Base-by-base conservation (phyloP, 75 land plant genomes). In the Chamaecyparis obtusa region DNA sequence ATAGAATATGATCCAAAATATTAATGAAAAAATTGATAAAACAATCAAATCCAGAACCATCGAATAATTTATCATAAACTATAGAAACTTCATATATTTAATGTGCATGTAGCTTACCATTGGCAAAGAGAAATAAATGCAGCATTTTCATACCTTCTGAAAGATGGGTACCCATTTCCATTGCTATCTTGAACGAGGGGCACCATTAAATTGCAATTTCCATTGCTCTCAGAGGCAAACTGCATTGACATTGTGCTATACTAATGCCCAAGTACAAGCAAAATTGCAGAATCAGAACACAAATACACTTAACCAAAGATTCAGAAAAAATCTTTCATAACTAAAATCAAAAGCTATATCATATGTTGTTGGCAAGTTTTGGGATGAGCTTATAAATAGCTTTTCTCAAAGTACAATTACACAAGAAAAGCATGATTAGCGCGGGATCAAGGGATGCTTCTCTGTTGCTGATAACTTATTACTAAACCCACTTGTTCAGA, bases 131-230 rank as follows among this genome's bases (percentile, higher is more conserved):
- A 37, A 78, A 37, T 78, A 51, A 21, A 37, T 78, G 27, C 81
- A 78, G 3, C 21, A 24, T n/a, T 13, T 43, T 81, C 49, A 44
- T 81, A 81, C 83, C 83, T 81, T 81, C 51, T 81, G 30, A 81
- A n/a, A 3, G 30, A 81, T 27, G 32, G 21, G 51, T 81, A n/a
- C 14, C 15, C 30, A 2, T 81, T 81, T n/a, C n/a, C 32, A 44
- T 81, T 27, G 51, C 51, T 81, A 30, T 81, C 83, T 81, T 39
- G 30, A 81, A 27, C n/a, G 5, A 11, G 11, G 0, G 83, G 49
- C 33, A 41, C 83, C 83, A 32, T 74, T 74, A 33, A 74, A 74
- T 33, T 32, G 9, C 5, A 9, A 5, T 71, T 71, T 32, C 75
- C 75, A 71, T 71, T 74, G 14, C 16, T 74, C 3, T 74, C 33